These are phyloP conservation scores for Helianthus tuberosus DNA, from an alignment of 129 eudicot species.

Conservation along the genomic window DNA sequence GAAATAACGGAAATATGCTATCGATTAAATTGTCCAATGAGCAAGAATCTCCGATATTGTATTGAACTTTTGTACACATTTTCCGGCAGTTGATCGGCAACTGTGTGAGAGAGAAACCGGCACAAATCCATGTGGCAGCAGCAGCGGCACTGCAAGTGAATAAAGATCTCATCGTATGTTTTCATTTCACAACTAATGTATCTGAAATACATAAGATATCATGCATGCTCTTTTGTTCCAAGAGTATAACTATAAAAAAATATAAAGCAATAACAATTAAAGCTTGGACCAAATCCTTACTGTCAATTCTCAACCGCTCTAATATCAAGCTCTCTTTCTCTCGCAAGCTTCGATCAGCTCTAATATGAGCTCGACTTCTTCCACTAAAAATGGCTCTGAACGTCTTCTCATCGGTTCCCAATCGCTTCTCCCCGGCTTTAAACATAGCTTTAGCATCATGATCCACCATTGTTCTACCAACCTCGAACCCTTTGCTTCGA, in stretches of 20 bases:
- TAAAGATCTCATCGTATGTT: neutral
- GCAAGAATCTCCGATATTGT: no score
- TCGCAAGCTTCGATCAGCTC: slow-evolving; percentile 99
- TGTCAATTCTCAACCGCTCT: slow-evolving; percentile 97
- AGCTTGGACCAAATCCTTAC: slow-evolving; percentile 53
- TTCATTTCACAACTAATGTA: slow-evolving; percentile 16
- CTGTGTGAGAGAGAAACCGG: no score
- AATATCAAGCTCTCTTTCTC: slow-evolving; percentile 79
- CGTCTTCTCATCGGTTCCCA: slow-evolving; percentile 87
- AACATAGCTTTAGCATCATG: slow-evolving; percentile 81
- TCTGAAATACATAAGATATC: no score
- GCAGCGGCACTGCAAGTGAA: neutral
- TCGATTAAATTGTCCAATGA: no score
- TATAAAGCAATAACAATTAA: neutral
- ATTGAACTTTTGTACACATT: no score
- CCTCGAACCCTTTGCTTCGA: slow-evolving; percentile 83
- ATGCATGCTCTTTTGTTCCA: slow-evolving; percentile 8
- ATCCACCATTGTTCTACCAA: slow-evolving; percentile 69
- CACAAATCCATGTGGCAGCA: no score
- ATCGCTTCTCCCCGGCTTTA: slow-evolving; percentile 91
- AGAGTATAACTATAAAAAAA: slow-evolving; percentile 15
- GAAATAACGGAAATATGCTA: no score
- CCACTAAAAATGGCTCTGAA: slow-evolving; percentile 66
- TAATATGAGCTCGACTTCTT: slow-evolving; percentile 85
- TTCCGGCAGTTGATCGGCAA: no score